Evolutionary conservation across 2,329 filamentous ascomycete species (phyloP), one percentile per base, ranked within the genome.

Genomic region (Penicillium olsonii): DNA sequence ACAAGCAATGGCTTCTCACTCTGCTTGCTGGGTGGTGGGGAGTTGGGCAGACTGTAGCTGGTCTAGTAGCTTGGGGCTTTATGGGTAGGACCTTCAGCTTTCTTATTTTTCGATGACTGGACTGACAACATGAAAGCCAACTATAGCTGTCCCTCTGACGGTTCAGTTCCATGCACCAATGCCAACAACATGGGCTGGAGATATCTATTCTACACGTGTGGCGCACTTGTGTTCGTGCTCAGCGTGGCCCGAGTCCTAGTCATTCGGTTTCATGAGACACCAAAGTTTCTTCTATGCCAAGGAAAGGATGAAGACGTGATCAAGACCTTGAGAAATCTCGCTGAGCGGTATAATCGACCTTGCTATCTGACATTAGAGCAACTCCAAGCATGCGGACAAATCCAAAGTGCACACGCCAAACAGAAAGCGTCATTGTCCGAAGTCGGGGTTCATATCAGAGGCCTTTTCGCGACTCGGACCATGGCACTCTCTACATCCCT

Each of bases 401-500:
- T 35, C 5, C 29, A 31, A 31, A 31, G 29, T 7, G 33, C 49
- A 3, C 37, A 5, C 17, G 9, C 33, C 8, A 33, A 26, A 1
- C 39, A 26, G 4, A 17, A 59, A 11, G 45, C 58, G 5, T 15
- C 56, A 53, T 50, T 40, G 1, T 41, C 38, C 14, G 53, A 64
- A 46, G 65, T 74, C 39, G 65, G 72, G 4, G 53, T 66, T 17
- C 87, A 91, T 61, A 62, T 90, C 19, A 73, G 75, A 14, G 87
- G 86, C 2, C 77, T 91, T 1, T 90, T 87, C 59, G 70, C 74
- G 0, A 87, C 84, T 0, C 78, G 67, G 44, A 78, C 75, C 48
- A 81, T 89, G 47, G 81, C 73, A 1, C 63, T 84, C 2, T 85
- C 82, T 0, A 90, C 86, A 0, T 54, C 71, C 0, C 69, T 90